phyloP scores from a whole-genome alignment of 805 yeast species.

The Diddensiella transvaalensis region DNA sequence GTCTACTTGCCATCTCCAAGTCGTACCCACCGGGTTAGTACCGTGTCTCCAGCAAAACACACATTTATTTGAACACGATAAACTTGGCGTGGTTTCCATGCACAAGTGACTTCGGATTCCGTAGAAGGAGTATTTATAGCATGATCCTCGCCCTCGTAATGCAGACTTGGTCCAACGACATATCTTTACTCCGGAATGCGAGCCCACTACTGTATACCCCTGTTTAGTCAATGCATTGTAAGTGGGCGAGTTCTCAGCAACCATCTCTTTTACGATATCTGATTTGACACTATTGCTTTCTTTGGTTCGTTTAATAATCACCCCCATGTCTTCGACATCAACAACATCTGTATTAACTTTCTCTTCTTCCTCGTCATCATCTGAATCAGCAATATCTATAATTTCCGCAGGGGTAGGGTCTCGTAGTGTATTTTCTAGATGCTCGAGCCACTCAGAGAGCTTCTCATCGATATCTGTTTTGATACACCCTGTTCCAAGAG shows the following conservation, averaged over 20 bases:
- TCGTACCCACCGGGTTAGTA: constrained; percentile 92
- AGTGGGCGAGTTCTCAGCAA: constrained; percentile 84
- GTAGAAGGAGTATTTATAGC: constrained; percentile 88
- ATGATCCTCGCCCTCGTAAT: constrained; percentile 87
- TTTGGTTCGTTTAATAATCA: constrained; percentile 40
- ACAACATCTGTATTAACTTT: constrained; percentile 44
- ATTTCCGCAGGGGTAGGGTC: constrained; percentile 63
- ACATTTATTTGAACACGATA: constrained; percentile 92
- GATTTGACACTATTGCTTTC: constrained; percentile 25
- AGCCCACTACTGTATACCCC: constrained; percentile 89
- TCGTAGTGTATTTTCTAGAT: constrained; percentile 55
- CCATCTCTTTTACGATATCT: constrained; percentile 66
- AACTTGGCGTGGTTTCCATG: constrained; percentile 93
- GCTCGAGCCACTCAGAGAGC: constrained; percentile 63
- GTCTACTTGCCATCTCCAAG: constrained; percentile 96
- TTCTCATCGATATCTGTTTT: constrained; percentile 53
- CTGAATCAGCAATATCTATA: constrained; percentile 56
- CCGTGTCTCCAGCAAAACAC: constrained; percentile 98
- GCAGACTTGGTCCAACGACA: constrained; percentile 97
- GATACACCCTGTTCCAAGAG: constrained; percentile 79
- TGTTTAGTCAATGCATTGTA: constrained; percentile 84
- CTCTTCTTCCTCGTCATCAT: constrained; percentile 45
- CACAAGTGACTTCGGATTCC: constrained; percentile 88
- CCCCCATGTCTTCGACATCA: constrained; percentile 89
- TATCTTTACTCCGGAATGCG: constrained; percentile 92